Evolutionary conservation across 176 grass and related monocot species (phyloP), one percentile per base, ranked within the genome.

Genomic region (Coix lacrymajobi): DNA sequence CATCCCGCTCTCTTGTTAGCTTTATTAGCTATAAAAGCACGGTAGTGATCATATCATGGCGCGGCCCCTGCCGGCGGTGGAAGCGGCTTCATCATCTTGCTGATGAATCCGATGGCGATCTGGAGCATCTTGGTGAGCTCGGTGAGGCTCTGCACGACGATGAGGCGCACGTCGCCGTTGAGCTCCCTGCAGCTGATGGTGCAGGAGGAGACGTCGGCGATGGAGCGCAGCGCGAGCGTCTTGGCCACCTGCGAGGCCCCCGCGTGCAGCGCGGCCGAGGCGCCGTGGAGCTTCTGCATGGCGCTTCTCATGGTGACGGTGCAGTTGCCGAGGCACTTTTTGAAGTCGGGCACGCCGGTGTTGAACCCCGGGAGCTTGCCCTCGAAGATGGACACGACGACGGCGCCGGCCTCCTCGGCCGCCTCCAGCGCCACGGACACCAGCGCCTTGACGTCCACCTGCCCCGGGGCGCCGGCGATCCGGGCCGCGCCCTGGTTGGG

Each of bases 251-350:
- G 20, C 32, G 63, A 10, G 15, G 43, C 64, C 20, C 73, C 78
- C 15, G 66, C 43, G 64, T 77, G 76, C 7, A 85, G 20, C 26
- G 88, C 88, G 34, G 83, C 78, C 11, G 56, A 8, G 12, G 88
- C 83, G 65, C 88, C 88, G 83, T 89, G 88, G 65, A 89, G 25
- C 88, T 89, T 81, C 78, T 85, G 75, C 88, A 89, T 85, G 54
- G 88, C 88, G 83, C 8, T 10, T 16, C 62, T 34, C 88, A 82
- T 77, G n/a, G 83, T 86, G 22, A 89, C 88, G 65, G 20, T 72
- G 72, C 88, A 89, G 83, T 89, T 89, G 56, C 39, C 7, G 7
- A 86, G 34, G 72, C 88, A 89, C 28, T 30, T 41, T 15, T 69
- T 41, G 83, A 81, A 85, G 78, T 77, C 66, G 1, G 83, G 88